Evolutionary conservation across 2,329 filamentous ascomycete genomes (phyloP), one percentile per base, ranked within the genome.

Genomic region (Pseudogymnoascus sp.): DNA sequence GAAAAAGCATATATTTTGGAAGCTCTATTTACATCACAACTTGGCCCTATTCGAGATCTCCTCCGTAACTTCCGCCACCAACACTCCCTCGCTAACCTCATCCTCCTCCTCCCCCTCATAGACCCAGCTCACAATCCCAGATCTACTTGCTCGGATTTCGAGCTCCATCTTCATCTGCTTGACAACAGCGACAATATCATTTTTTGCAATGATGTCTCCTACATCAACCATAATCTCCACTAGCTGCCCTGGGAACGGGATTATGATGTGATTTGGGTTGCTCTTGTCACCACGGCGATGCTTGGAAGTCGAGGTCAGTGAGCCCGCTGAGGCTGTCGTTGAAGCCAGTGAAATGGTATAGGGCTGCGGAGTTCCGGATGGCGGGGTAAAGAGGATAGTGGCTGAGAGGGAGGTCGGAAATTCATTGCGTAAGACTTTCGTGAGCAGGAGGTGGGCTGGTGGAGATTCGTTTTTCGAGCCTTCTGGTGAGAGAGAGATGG

Each of bases 81-180:
- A 26, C 42, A 47, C 61, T 1, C 70, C 70, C 18, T 71, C 70
- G 11, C 67, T 67, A 57, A 71, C 66, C 11, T 69, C 69, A 63
- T 70, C 70, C 1, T 66, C 70, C 36, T 68, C 70, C 12, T 70
- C 67, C 3, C 68, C 70, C 57, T 69, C 68, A 66, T 68, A 71
- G 11, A 69, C 65, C 70, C 70, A 71, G 1, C 37, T 36, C 21
- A 71, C 66, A 26, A 8, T 64, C 10, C 70, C 68, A n/a, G 67
- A 68, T 62, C 62, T 69, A 29, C 37, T 61, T 2, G 67, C 64
- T 23, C 85, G 72, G 1, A 88, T 80, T 68, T 87, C 85, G 14
- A 87, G 72, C 67, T 88, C 85, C 42, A 87, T 88, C 73, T 87
- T 87, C 84, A 87, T 87, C 72, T 87, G 85, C 72, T 83, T 82